Evolutionary conservation across 495 filamentous ascomycete genomes (phyloP).

Genomic region (Zalerion maritima): DNA sequence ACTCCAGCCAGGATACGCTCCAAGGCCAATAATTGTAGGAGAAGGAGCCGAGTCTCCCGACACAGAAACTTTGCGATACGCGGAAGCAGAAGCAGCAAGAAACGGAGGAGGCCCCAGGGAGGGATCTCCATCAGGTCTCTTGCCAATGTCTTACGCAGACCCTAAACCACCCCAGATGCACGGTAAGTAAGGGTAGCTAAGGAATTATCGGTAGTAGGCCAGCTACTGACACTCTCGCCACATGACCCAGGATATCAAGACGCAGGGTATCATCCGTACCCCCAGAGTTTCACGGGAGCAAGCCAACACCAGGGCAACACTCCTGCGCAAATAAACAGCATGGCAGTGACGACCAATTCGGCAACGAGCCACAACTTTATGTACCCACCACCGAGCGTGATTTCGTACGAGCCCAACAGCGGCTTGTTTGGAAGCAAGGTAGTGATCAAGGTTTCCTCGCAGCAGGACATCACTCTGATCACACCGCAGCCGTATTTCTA

Average conservation of each 20-base stretch:
- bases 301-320: slow-evolving; percentile 31
- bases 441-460: slow-evolving; percentile 54
- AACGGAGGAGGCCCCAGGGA: slow-evolving; percentile 33
- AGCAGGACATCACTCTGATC: slow-evolving; percentile 48
- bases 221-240: background rate
- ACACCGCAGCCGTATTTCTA: slow-evolving; percentile 41
- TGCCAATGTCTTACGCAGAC: slow-evolving; percentile 32
- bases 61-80: slow-evolving; percentile 31
- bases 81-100: slow-evolving; percentile 30
- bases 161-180: slow-evolving; percentile 31
- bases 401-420: slow-evolving; percentile 48
- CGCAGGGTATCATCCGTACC: slow-evolving; percentile 28
- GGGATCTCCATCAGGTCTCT: slow-evolving; percentile 36
- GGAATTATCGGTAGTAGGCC: background rate
- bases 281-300: slow-evolving; percentile 24
- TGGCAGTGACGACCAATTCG: slow-evolving; percentile 39
- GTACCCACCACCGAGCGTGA: slow-evolving; percentile 42
- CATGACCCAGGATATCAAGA: slow-evolving; percentile 27
- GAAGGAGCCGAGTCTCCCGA: slow-evolving; percentile 33
- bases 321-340: slow-evolving; percentile 32
- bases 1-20: slow-evolving; percentile 30
- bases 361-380: slow-evolving; percentile 36
- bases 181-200: slow-evolving; percentile 18
- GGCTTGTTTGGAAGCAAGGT: slow-evolving; percentile 58
- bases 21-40: slow-evolving; percentile 34